phyloP scores from a whole-genome alignment of 805 yeast genomes.

The Teunomyces stri region DNA sequence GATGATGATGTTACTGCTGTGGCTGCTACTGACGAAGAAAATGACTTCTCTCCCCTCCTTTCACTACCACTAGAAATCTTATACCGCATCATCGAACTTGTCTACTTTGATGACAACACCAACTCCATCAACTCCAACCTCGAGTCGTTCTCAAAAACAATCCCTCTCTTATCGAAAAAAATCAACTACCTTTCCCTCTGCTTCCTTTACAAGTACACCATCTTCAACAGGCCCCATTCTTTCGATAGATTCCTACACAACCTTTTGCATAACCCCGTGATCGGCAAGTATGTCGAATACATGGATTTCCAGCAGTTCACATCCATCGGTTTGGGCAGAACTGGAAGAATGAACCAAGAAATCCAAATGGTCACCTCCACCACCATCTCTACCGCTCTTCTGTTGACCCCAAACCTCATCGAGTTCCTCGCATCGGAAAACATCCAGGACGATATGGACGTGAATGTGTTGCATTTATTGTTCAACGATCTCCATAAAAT shows the following conservation, averaged over 20 bases:
- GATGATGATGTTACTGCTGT: neutral
- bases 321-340: constrained; percentile 83
- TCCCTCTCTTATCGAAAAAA: constrained; percentile 54
- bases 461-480: constrained; percentile 50
- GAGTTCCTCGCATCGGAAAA: constrained; percentile 85
- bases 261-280: constrained; percentile 39
- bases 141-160: constrained; percentile 49
- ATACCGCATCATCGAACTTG: constrained; percentile 53
- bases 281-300: constrained; percentile 65
- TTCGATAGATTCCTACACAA: constrained; percentile 69
- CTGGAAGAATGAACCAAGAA: constrained; percentile 85
- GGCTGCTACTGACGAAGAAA: neutral
- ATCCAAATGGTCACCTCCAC: constrained; percentile 83
- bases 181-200: constrained; percentile 58
- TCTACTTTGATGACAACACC: constrained; percentile 52
- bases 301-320: constrained; percentile 89
- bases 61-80: constrained; percentile 56
- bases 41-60: constrained; percentile 11
- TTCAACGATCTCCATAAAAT: constrained; percentile 55
- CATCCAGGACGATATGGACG: constrained; percentile 77
- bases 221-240: constrained; percentile 76
- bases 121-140: constrained; percentile 51
- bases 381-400: constrained; percentile 65
- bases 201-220: constrained; percentile 62
- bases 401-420: constrained; percentile 60